These are phyloP conservation scores for Chlamydomonas eustigma DNA, from an alignment of 139 green algal species.

Conservation along the genomic window DNA sequence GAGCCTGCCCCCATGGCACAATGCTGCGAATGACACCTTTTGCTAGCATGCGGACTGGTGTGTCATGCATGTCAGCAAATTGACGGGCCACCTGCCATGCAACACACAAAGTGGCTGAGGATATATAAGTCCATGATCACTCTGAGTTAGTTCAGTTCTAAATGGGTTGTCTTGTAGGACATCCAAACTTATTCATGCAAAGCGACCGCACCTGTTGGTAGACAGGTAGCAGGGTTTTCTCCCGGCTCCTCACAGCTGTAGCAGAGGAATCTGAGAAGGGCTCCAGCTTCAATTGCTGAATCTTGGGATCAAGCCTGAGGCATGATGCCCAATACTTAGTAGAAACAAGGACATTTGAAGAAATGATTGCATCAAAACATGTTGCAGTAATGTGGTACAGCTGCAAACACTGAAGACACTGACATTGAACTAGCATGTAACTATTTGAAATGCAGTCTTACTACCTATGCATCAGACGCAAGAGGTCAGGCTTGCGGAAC, in stretches of 20 bases:
- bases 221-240: conserved; percentile 74
- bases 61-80: conserved; percentile 99
- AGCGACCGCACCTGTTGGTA: conserved; percentile 80
- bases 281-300: background rate
- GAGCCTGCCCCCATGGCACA: conserved; percentile 79
- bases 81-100: conserved; percentile 57
- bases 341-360: too few species aligned
- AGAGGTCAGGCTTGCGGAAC: conserved; percentile 78
- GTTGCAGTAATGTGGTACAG: too few species aligned
- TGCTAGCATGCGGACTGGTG: conserved; percentile 84
- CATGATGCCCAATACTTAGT: too few species aligned
- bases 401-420: too few species aligned
- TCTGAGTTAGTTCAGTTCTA: too few species aligned
- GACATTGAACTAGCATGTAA: too few species aligned
- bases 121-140: background rate
- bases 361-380: too few species aligned
- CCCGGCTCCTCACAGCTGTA: conserved; percentile 50
- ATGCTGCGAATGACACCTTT: conserved; percentile 82
- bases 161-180: too few species aligned
- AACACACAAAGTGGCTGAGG: too few species aligned
- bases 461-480: conserved; percentile 67
- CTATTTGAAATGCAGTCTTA: too few species aligned
- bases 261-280: background rate
- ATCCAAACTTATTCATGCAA: conserved; percentile 1
- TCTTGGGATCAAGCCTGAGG: conserved; percentile 38